Evolutionary conservation across 768 basidiomycete species (phyloP), one percentile per base, ranked within the genome.

Genomic region (Calocera cornea): DNA sequence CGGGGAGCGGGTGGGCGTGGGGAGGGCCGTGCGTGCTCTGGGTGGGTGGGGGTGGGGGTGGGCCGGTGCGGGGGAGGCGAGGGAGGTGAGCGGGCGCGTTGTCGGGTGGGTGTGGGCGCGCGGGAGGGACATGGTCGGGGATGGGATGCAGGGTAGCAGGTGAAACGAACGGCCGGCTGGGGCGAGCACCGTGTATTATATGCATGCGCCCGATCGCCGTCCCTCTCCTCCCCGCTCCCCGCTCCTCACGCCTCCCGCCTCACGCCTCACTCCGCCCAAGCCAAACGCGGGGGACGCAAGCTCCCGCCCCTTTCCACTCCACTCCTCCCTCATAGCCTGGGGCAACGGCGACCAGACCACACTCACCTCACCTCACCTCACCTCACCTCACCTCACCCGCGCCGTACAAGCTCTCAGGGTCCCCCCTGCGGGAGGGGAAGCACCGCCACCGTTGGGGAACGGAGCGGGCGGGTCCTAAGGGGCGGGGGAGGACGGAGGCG

Each of bases 381-480:
- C n/a, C n/a, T n/a, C n/a, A n/a, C n/a, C n/a, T n/a, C n/a, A n/a
- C n/a, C n/a, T n/a, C n/a, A n/a, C n/a, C n/a, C n/a, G n/a, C n/a
- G n/a, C n/a, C 7, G 27, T 8, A 33, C 19, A 33, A 60, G 54
- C 24, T 27, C 16, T 27, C 27, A 33, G 54, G 54, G 31, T 60
- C 27, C n/a, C n/a, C n/a, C n/a, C n/a, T n/a, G n/a, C n/a, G n/a
- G n/a, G n/a, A n/a, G n/a, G n/a, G n/a, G n/a, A n/a, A 29, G 54
- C 54, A 60, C 54, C 22, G 54, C 54, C 54, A 60, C 54, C 54
- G 54, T 60, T 60, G 54, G 54, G 54, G 54, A 60, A 47, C 44
- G 44, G 44, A 47, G 44, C 44, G 44, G 19, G 24, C 8, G 8
- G 44, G 44, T n/a, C n/a, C n/a, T 5, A 47, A 19, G 16, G 24